Conservation (phyloP, 306 rosid species). For the Fragaria iinumae region DNA sequence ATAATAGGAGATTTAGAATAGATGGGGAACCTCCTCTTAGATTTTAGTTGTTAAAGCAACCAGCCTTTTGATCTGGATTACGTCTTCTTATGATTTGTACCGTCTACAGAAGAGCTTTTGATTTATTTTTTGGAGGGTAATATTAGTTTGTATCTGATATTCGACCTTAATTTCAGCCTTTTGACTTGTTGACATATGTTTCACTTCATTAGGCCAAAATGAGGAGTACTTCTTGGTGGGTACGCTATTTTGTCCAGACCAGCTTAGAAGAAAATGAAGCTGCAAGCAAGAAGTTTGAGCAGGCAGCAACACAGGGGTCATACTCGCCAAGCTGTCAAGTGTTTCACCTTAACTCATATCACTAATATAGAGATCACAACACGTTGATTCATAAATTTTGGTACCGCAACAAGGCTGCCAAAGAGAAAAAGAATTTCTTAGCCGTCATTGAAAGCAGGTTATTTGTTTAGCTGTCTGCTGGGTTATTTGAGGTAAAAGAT, state of each 20-base stretch:
- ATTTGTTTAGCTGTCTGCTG: neutral
- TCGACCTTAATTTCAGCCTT: neutral
- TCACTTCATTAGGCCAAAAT: conserved; percentile 68
- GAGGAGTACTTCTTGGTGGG: conserved; percentile 90
- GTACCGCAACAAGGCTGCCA: conserved; percentile 17
- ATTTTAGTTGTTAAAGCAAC: neutral
- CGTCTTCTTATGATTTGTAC: neutral
- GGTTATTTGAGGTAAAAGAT: conserved; percentile 19
- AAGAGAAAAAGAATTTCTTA: neutral
- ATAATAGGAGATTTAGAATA: neutral
- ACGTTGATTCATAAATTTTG: conserved; percentile 25
- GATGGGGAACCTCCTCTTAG: neutral
- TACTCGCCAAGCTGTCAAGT: conserved; percentile 75
- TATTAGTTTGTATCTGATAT: neutral
- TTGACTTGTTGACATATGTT: conserved; percentile 23
- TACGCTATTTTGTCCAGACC: conserved; percentile 53
- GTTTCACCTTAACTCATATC: conserved; percentile 72
- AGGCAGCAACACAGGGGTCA: conserved; percentile 55
- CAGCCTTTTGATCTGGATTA: neutral
- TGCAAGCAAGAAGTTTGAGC: conserved; percentile 61
- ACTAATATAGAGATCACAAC: conserved; percentile 37
- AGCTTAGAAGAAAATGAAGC: conserved; percentile 66
- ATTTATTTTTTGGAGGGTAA: neutral
- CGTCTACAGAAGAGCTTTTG: neutral
- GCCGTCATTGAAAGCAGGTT: conserved; percentile 7